Evolutionary conservation across 2,329 filamentous ascomycete genomes (phyloP), one percentile per base, ranked within the genome.

Genomic region (Ascochyta pisi): DNA sequence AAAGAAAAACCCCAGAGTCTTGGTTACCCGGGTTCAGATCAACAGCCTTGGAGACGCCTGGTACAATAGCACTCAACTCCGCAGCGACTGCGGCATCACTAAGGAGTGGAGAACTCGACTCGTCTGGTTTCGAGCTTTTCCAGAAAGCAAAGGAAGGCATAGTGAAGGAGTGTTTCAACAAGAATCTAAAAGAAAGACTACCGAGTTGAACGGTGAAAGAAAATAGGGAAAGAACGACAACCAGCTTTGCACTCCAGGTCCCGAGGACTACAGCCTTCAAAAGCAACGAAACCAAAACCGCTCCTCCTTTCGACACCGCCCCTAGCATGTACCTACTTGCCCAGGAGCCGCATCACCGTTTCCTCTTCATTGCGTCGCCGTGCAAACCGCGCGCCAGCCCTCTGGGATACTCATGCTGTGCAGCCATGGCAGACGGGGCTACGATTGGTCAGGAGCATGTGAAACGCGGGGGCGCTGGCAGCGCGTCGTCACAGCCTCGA

Each of bases 61-160:
- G 49, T 7, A 54, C 40, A 6, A 54, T 49, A 3, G 23, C 37
- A 9, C 43, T 53, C 12, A 41, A 3, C 3, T 57, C 46, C 16
- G 45, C 24, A 9, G 49, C 41, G 6, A 54, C 42, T 3, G 46
- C 44, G 50, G 56, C 45, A 22, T 56, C 54, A 9, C 26, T 58
- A 3, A 58, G 48, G 1, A 60, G 46, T 2, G 57, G 53, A 27
- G 50, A 34, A 27, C 47, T 56, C 3, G 53, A 26, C 24, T 60
- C 56, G n/a, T 63, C 58, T 8, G 19, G 15, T 44, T 62, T 66
- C 19, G 57, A 33, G 44, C 38, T 60, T 41, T 63, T 66, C 65
- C 63, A 65, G 34, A 66, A 67, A 29, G 64, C 46, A 35, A 68
- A 65, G 6, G 65, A 65, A 4, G 65, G 65, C 65, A 68, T 67